Base-by-base conservation (phyloP, 2,329 filamentous ascomycete genomes). In the Lachnum nothofagi region DNA sequence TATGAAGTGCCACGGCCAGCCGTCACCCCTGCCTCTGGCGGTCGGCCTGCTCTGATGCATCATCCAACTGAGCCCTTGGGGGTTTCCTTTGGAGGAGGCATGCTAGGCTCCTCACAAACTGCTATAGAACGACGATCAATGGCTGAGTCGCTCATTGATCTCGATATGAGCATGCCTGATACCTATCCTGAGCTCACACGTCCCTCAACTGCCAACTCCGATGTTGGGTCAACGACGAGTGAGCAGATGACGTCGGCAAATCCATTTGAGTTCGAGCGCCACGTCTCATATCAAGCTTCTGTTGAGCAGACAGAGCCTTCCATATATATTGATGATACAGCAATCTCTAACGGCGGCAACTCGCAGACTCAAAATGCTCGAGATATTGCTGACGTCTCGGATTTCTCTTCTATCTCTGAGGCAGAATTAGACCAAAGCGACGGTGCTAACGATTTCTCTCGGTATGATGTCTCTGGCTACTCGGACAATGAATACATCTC, bases 261-360 rank as follows among this genome's bases (percentile, higher is more conserved):
- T 56, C 79, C 80, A 0, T 84, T 84, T 49, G 78, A 83, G 46
- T 70, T 84, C 3, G 81, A 85, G 62, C 74, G 76, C n/a, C 80
- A 83, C 56, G 70, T 78, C 1, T 82, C 79, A 1, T 66, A 81
- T 1, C 79, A 80, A 53, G 68, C 63, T 40, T 59, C 69, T 35
- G 27, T 68, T 10, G 39, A 46, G 14, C 19, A 39, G 12, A 40
- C 52, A n/a, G 62, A 64, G 19, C 58, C 61, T 23, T 56, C 61
- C 3, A 80, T 82, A 40, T 83, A 82, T 8, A 77, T 77, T 1
- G 79, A 82, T 52, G 78, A 80, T 51, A 78, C 75, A 6, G 71
- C 76, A 22, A 76, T 72, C 51, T 70, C 74, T 3, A 49, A 60
- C 48, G 49, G 9, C n/a, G 24, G 22, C 2, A 24, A 52, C 43